Evolutionary conservation across 305 asterid species (phyloP), one percentile per base, ranked within the genome.

Genomic region (Ilex paraguariensis): DNA sequence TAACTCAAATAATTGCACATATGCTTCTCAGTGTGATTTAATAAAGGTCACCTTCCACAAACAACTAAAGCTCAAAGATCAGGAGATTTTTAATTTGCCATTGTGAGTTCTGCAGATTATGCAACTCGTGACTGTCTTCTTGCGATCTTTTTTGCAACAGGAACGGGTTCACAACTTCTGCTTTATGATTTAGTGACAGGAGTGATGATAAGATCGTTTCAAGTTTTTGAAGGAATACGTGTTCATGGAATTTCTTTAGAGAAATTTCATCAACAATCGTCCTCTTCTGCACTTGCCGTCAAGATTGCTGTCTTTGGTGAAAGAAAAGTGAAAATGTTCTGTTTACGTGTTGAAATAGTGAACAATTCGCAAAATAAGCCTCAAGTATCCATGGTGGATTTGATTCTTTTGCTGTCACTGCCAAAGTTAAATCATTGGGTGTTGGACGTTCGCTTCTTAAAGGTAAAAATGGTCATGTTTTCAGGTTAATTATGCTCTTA

Each of bases 391-490:
- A 53, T 72, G 55, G 39, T 79, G 62, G 63, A 77, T 50, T 65
- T 88, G 62, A 70, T 67, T 64, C 85, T 83, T 60, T 53, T 80
- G 51, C 83, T 77, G 64, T 60, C 85, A 53, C 75, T 92, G 52
- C 96, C 97, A 0, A 87, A 75, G 58, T 77, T 89, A 61, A 62
- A 73, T 54, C 97, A 92, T 69, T 92, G 98, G 98, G 84, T 92
- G 59, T 70, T 92, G 80, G 98, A 92, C 63, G 87, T 85, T 73
- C 81, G 81, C 74, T 87, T 85, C 81, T 61, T 89, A 60, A 79
- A 83, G 91, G 96, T 87, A 66, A 7, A 40, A 48, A 52, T 2
- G 13, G 6, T 56, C 42, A 14, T 33, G 8, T 46, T 10, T 62
- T 3, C 4, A 5, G 6, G 13, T 3, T 15, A 32, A 36, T 36